Percentiles rank a stretch among this genome's conserved stretches.
Conservation (phyloP, 2,329 filamentous ascomycete genomes). For the Trichophaea hybrida region DNA sequence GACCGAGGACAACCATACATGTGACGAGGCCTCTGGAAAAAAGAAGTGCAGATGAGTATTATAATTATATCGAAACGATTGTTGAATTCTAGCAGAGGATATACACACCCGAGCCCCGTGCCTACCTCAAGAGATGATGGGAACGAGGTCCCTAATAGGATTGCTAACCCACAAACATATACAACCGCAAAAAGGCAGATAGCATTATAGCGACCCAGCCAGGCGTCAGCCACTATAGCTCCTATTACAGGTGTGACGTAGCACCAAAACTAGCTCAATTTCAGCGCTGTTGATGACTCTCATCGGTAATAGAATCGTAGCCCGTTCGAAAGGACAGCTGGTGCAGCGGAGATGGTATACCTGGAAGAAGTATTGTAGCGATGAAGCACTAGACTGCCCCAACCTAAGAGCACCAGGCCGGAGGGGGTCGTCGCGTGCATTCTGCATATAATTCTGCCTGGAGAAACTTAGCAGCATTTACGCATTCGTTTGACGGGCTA, state of each 20-base stretch:
- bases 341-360: slow-evolving; percentile 31
- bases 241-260: slow-evolving; percentile 34
- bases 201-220: slow-evolving; percentile 47
- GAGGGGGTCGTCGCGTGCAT: slow-evolving; percentile 27
- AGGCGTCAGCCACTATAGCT: slow-evolving; percentile 46
- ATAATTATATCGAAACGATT: not conserved
- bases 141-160: slow-evolving; percentile 42
- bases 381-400: slow-evolving; percentile 42
- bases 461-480: no score
- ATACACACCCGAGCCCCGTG: slow-evolving; percentile 33
- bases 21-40: not conserved
- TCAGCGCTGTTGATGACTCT: no score
- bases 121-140: slow-evolving; percentile 39
- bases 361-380: slow-evolving; percentile 43
- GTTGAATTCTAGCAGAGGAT: not conserved
- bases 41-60: not conserved
- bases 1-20: slow-evolving; percentile 43
- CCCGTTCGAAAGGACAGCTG: no score
- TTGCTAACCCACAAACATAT: slow-evolving; percentile 44
- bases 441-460: slow-evolving; percentile 27
- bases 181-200: slow-evolving; percentile 43
- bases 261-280: not conserved
- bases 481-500: no score
- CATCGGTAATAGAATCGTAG: no score
- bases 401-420: slow-evolving; percentile 41